Percentiles rank a stretch among this genome's conserved stretches.
These are phyloP conservation scores for Oidiodendron maius DNA, from an alignment of 495 filamentous ascomycete genomes.

Conservation along the genomic window DNA sequence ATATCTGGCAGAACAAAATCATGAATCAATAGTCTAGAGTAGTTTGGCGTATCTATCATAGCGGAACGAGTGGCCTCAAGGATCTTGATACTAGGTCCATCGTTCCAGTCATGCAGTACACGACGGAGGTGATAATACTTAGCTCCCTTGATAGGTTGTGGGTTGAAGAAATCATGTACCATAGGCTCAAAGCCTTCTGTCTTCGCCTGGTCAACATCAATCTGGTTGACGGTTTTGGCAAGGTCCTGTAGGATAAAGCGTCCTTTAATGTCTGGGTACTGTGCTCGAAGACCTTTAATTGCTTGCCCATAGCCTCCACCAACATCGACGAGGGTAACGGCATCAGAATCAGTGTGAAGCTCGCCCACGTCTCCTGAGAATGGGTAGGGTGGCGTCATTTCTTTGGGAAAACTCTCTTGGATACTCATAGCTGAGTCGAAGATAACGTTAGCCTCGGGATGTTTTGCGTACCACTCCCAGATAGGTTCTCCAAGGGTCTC, in stretches of 20 bases:
- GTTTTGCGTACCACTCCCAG: not conserved
- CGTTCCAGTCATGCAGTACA: constrained; percentile 41
- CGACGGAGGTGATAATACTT: constrained; percentile 42
- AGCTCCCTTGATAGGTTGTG: constrained; percentile 34
- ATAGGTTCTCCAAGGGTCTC: not conserved
- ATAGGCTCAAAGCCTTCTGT: constrained; percentile 25
- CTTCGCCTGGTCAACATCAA: constrained; percentile 3
- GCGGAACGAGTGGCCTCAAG: constrained; percentile 14
- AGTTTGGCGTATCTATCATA: not conserved
- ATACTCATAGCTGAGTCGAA: not conserved
- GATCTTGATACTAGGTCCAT: constrained; percentile 31
- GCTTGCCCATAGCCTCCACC: not conserved
- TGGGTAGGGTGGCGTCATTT: not conserved
- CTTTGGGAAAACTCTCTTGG: not conserved
- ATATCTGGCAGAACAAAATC: constrained; percentile 1
- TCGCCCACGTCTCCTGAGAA: not conserved
- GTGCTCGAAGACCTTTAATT: not conserved
- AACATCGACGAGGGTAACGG: not conserved
- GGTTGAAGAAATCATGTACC: constrained; percentile 38
- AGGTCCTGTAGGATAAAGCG: constrained; percentile 1
- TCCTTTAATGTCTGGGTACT: not conserved
- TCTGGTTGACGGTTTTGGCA: not conserved
- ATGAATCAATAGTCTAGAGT: constrained; percentile 1
- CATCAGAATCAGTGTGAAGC: not conserved
- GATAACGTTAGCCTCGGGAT: not conserved